phyloP scores from a whole-genome alignment of 345 rosid genomes.

The Boechera retrofracta region DNA sequence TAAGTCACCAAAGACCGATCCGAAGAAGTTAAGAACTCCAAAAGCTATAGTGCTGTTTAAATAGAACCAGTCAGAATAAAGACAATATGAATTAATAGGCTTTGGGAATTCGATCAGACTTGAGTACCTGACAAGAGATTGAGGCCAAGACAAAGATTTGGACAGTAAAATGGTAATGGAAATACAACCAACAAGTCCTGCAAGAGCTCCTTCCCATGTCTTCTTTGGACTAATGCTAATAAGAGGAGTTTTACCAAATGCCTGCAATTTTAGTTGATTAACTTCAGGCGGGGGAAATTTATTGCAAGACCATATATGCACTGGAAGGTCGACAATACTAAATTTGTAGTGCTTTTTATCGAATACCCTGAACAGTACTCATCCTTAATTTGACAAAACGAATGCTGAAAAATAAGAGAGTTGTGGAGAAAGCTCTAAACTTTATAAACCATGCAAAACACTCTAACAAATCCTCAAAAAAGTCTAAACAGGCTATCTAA shows the following conservation, averaged over 20 bases:
- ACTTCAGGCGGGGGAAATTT: background rate
- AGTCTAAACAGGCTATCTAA: background rate
- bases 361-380: background rate
- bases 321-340: background rate
- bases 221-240: slow-evolving; percentile 90
- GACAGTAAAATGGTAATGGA: slow-evolving; percentile 62
- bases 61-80: background rate
- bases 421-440: slow-evolving; percentile 12
- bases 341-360: background rate
- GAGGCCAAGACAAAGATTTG: slow-evolving; percentile 80
- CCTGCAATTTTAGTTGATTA: slow-evolving; percentile 50
- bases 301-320: background rate
- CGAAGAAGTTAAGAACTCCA: slow-evolving; percentile 84
- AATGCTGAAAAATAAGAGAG: background rate
- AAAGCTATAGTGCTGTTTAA: slow-evolving; percentile 72
- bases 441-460: background rate
- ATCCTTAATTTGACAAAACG: background rate
- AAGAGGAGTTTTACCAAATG: slow-evolving; percentile 86
- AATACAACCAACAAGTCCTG: slow-evolving; percentile 89
- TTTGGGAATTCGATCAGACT: background rate
- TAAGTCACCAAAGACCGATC: slow-evolving; percentile 92
- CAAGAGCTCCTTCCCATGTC: slow-evolving; percentile 97
- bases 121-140: slow-evolving; percentile 69
- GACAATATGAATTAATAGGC: background rate
- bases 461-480: background rate